Evolutionary conservation across 2,329 filamentous ascomycete genomes (phyloP).

Genomic region (Phaeosphaeriaceae sp.): DNA sequence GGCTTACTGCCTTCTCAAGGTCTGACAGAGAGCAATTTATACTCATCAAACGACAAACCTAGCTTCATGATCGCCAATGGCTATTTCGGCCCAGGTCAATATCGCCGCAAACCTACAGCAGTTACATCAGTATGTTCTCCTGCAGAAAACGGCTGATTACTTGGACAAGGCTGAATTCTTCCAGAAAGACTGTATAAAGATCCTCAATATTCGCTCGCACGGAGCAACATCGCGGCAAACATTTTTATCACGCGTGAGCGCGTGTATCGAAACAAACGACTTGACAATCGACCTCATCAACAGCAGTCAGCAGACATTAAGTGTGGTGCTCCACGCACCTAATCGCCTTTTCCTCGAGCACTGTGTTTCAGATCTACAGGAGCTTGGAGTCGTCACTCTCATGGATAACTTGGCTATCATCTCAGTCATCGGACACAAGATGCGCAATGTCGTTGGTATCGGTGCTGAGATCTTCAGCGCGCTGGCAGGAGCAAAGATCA

Average conservation of each 20-base stretch:
- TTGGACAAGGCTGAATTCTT: neutral
- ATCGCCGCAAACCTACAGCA: conserved; percentile 52
- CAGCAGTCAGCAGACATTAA: conserved; percentile 89
- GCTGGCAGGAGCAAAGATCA: conserved; percentile 80
- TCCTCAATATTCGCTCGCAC: conserved; percentile 95
- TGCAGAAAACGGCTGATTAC: neutral
- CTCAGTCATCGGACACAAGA: conserved; percentile 87
- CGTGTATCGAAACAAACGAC: conserved; percentile 79
- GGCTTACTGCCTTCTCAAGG: too few relatives aligned
- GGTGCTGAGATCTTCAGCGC: conserved; percentile 91
- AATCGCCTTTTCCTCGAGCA: conserved; percentile 44
- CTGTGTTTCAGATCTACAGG: conserved; percentile 69
- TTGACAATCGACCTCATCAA: conserved; percentile 93
- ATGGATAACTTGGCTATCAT: conserved; percentile 89
- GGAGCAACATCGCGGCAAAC: conserved; percentile 90
- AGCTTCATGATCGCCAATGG: conserved; percentile 12
- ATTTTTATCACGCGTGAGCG: conserved; percentile 89
- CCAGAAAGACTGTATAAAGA: conserved; percentile 83
- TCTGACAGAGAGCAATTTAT: too few relatives aligned
- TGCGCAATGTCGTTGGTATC: conserved; percentile 92
- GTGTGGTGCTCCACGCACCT: conserved; percentile 78
- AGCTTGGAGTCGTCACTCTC: conserved; percentile 85
- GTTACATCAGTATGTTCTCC: conserved; percentile 70
- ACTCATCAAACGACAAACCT: neutral
- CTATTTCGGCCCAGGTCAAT: conserved; percentile 12